Evolutionary conservation across 2,329 filamentous ascomycete species (phyloP).

Genomic region (Diaporthe citriasiana): DNA sequence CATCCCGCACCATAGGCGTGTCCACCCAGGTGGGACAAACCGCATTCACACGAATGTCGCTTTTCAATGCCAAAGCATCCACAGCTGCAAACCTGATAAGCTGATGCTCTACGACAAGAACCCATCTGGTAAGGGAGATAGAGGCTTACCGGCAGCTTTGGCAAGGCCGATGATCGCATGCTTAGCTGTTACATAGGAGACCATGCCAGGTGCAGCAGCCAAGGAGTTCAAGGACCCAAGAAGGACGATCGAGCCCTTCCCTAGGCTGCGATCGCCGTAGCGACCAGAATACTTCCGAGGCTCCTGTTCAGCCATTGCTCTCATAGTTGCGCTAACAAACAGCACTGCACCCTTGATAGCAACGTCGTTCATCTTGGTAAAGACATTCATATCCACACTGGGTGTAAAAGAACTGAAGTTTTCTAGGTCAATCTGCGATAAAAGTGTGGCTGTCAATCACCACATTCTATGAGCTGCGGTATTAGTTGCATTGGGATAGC

Average conservation of each 20-base stretch:
- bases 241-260: slow-evolving; percentile 23
- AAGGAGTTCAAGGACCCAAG: slow-evolving; percentile 4
- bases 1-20: slow-evolving; percentile 49
- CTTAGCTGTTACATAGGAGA: slow-evolving; percentile 12
- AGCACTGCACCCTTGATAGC: neutral
- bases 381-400: neutral
- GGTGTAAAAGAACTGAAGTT: slow-evolving; percentile 2
- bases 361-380: neutral
- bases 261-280: slow-evolving; percentile 8
- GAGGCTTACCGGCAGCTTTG: slow-evolving; percentile 15
- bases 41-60: slow-evolving; percentile 51
- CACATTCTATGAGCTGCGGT: no score
- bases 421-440: slow-evolving; percentile 15
- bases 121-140: neutral
- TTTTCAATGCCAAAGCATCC: slow-evolving; percentile 46
- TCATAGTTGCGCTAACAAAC: slow-evolving; percentile 14
- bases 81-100: neutral
- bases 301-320: slow-evolving; percentile 16
- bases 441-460: neutral
- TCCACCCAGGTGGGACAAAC: slow-evolving; percentile 52
- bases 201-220: slow-evolving; percentile 12
- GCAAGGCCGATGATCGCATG: slow-evolving; percentile 16
- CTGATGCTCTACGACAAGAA: neutral
- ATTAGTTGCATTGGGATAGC: neutral
- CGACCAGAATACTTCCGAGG: slow-evolving; percentile 1